Base-by-base conservation (phyloP, 2,329 filamentous ascomycete genomes). In the Colletotrichum truncatum region DNA sequence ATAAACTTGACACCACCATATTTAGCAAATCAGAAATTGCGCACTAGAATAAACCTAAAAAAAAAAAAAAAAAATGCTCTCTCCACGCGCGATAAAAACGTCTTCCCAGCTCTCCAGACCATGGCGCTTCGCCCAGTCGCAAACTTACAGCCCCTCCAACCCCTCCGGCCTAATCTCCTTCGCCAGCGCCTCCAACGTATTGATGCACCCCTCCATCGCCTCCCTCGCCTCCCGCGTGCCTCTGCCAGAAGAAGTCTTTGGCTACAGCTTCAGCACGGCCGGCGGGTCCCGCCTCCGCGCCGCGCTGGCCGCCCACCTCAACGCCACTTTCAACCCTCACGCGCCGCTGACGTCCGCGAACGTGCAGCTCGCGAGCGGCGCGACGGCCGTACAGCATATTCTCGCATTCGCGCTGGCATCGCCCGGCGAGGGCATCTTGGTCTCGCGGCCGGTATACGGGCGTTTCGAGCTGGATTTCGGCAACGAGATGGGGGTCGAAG, bases 391-490 rank as follows among this genome's bases (percentile, higher is more conserved):
- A 59, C 78, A 82, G 25, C 78, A 79, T 25, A 72, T 80, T 25
- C 74, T 81, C 4, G 76, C 77, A 1, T 82, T 78, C 75, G 74
- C 73, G 4, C 64, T 82, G 10, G 75, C 76, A 0, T 73, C 82
- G 34, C 71, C 76, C 0, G 74, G 77, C 4, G 78, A 82, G 3
- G 78, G 73, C 1, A 73, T 82, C n/a, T 67, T 82, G 10, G 71
- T 77, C 2, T 78, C 77, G 30, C 71, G 76, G 1, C 81, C 81
- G 2, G 73, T 79, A 6, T 86, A 86, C 55, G 83, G 83, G 4
- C 80, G 80, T 2, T 85, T 86, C 60, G 77, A 84, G 36, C 73
- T 80, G 3, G 84, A 86, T 66, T 81, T 86, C 32, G 75, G 76
- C 0, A 75, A 81, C 25, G 78, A 81, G 39, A 75, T 64, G 58